These are phyloP conservation scores for Pichia cephalocereana DNA, from an alignment of 805 yeast genomes.

Conservation along the genomic window DNA sequence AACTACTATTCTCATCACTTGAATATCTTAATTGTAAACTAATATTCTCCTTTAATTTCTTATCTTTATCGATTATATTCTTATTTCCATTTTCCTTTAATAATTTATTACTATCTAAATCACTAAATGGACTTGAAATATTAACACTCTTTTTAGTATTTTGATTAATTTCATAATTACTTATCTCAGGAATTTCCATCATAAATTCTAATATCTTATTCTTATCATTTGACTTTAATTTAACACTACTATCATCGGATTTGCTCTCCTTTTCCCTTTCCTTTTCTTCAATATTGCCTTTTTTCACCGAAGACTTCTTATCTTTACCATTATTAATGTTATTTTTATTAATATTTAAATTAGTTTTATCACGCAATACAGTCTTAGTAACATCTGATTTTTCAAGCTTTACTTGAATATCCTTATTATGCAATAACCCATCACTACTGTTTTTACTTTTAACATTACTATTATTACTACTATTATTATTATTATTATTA, in stretches of 20 bases:
- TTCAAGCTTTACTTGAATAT: neutral
- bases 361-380: neutral
- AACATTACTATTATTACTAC: too few species aligned
- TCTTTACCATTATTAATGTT: neutral
- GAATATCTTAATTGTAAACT: neutral
- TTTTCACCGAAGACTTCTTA: neutral
- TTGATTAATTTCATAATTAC: neutral
- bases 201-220: slow-evolving; percentile 1
- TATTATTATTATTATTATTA: too few species aligned
- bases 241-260: too few species aligned
- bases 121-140: slow-evolving; percentile 7
- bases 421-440: too few species aligned
- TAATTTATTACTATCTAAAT: neutral
- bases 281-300: neutral
- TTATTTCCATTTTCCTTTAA: neutral
- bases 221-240: neutral
- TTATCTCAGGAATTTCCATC: slow-evolving; percentile 4
- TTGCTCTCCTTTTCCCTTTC: too few species aligned
- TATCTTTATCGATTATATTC: neutral
- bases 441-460: too few species aligned
- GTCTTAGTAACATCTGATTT: neutral
- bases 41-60: neutral
- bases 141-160: neutral
- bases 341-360: neutral
- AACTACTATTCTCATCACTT: neutral